Conservation (phyloP, 257 asterid genomes). For the Rhazya stricta region DNA sequence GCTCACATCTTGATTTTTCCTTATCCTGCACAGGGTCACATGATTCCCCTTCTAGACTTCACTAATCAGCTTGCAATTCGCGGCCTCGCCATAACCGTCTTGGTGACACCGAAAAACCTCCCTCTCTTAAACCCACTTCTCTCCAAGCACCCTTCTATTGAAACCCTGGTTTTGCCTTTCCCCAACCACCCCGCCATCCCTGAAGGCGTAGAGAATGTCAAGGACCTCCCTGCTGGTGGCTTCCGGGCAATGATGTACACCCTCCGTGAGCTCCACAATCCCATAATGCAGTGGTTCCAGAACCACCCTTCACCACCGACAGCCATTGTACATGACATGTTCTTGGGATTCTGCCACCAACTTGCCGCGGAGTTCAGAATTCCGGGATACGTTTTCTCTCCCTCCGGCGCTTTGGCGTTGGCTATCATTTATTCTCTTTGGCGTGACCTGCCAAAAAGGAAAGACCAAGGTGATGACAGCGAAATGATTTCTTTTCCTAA, state of each 20-base stretch:
- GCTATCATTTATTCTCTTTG: conserved; percentile 41
- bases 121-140: conserved; percentile 44
- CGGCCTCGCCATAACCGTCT: conserved; percentile 51
- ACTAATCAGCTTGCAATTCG: conserved; percentile 55
- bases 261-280: conserved; percentile 34
- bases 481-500: conserved; percentile 31
- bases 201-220: conserved; percentile 61
- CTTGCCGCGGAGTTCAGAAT: conserved; percentile 46
- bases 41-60: conserved; percentile 60
- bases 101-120: conserved; percentile 72
- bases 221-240: conserved; percentile 54
- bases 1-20: conserved; percentile 70
- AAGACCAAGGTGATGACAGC: conserved; percentile 13
- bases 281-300: conserved; percentile 50
- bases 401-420: conserved; percentile 62
- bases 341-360: conserved; percentile 58
- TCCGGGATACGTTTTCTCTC: conserved; percentile 54
- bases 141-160: conserved; percentile 44
- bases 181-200: conserved; percentile 54
- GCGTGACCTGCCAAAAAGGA: conserved; percentile 39
- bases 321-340: conserved; percentile 62
- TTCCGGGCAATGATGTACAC: conserved; percentile 45
- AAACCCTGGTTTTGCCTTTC: conserved; percentile 61
- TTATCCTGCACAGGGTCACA: conserved; percentile 92
- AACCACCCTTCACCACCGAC: conserved; percentile 63